phyloP scores from a whole-genome alignment of 2,329 filamentous ascomycete genomes.

The Gnomoniopsis sp. region DNA sequence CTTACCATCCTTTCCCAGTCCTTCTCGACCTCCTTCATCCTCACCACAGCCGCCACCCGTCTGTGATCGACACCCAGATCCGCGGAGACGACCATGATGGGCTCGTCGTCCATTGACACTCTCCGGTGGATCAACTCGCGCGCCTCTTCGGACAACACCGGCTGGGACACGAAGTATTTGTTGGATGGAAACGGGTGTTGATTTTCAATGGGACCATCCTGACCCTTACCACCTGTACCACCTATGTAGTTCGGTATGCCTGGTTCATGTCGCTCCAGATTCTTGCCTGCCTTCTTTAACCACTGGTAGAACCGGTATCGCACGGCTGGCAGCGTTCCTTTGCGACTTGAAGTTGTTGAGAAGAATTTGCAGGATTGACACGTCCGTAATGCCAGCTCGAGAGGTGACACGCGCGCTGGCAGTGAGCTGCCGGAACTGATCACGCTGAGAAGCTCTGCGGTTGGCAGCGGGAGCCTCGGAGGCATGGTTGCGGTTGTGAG shows the following conservation, averaged over 20 bases:
- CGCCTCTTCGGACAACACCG: constrained; percentile 70
- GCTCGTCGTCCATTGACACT: constrained; percentile 62
- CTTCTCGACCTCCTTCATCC: constrained; percentile 83
- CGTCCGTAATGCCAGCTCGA: constrained; percentile 12
- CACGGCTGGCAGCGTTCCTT: constrained; percentile 32
- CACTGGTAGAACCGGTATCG: constrained; percentile 38
- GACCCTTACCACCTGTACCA: constrained; percentile 28
- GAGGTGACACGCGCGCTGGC: not conserved
- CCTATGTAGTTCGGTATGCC: constrained; percentile 35
- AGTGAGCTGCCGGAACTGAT: constrained; percentile 7
- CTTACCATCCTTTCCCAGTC: constrained; percentile 73
- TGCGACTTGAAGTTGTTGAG: constrained; percentile 35
- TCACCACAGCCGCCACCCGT: constrained; percentile 79
- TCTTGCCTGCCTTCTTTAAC: constrained; percentile 22
- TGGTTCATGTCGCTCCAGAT: constrained; percentile 17
- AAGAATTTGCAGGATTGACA: constrained; percentile 27
- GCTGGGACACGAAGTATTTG: constrained; percentile 63
- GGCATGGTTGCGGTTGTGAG: constrained; percentile 10
- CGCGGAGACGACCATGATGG: constrained; percentile 73
- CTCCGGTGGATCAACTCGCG: constrained; percentile 70
- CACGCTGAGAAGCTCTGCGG: constrained; percentile 13
- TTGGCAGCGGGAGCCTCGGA: constrained; percentile 12
- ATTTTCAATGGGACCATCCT: constrained; percentile 6
- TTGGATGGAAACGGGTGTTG: constrained; percentile 70
- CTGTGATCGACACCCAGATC: constrained; percentile 77